Conservation (phyloP, 495 filamentous ascomycete genomes). For the Penicillium lagena region DNA sequence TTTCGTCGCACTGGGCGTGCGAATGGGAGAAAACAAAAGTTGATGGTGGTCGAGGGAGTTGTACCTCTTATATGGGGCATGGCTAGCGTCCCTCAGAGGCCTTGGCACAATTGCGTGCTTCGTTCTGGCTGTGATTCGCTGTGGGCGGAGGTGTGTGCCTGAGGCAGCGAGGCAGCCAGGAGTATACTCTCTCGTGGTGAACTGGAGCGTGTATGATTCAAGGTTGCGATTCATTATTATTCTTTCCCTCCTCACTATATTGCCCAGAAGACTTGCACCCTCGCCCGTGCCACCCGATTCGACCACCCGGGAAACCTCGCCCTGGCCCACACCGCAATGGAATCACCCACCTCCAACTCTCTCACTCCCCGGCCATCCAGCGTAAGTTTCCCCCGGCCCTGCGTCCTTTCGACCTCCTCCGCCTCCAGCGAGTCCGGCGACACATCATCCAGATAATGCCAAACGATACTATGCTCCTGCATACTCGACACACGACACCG, state of each 20-base stretch:
- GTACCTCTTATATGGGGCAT: conserved; percentile 24
- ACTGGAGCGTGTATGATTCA: too few species aligned
- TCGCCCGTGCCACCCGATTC: conserved; percentile 50
- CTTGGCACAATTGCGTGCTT: conserved; percentile 43
- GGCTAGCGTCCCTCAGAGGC: conserved; percentile 10
- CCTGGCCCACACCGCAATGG: conserved; percentile 58
- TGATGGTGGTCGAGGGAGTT: conserved; percentile 10
- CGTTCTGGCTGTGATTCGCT: neutral
- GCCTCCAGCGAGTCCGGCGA: conserved; percentile 39
- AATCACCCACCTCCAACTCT: conserved; percentile 54
- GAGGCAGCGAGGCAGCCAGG: neutral
- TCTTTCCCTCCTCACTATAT: conserved; percentile 26
- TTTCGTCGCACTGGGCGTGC: neutral
- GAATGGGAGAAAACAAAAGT: conserved; percentile 4
- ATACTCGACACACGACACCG: conserved; percentile 20
- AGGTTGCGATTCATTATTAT: too few species aligned
- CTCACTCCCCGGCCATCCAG: conserved; percentile 51
- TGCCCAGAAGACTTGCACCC: conserved; percentile 59
- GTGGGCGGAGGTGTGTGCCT: neutral
- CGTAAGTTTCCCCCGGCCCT: conserved; percentile 48
- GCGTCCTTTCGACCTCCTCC: conserved; percentile 22
- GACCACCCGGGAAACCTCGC: conserved; percentile 57
- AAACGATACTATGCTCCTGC: conserved; percentile 44
- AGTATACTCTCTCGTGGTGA: too few species aligned
- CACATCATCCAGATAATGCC: conserved; percentile 48